Evolutionary conservation across 371 early-diverging fungal species (phyloP), one percentile per base, ranked within the genome.

Genomic region (Mortierella sp.): DNA sequence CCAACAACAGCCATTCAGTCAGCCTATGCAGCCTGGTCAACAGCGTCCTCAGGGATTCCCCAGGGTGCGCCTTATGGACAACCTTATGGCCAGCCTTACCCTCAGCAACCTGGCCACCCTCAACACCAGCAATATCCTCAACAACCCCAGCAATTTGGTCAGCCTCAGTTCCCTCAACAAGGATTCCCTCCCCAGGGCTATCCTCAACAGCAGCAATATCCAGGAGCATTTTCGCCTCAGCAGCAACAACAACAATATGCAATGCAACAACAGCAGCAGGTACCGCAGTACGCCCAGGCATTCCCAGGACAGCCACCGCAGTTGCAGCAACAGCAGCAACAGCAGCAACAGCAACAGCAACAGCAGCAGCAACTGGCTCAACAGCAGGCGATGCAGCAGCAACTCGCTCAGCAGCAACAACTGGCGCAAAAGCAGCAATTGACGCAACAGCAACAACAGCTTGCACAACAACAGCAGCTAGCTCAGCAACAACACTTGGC

Each of bases 81-180:
- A 55, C 60, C 71, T 12, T 74, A 74, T 60, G 63, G 78, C 32
- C 84, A 80, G 43, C 72, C 71, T 2, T 78, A 73, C 46, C 74
- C 77, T 32, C 83, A 75, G 68, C 77, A 77, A 24, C 74, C 55
- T 29, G 38, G 54, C 16, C 79, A 65, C 58, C 72, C 72, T 21
- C 84, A 76, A 68, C 76, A 80, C 41, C 49, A 71, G 7, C 80
- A 75, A 51, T 79, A 73, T 41, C 75, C 84, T 55, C 77, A 77
- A 16, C 80, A 76, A 24, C 80, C 74, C 24, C 79, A 75, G 44
- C 80, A 74, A 51, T 80, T 80, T 68, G 84, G 75, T 11, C 84
- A 84, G 60, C 74, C 80, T 14, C 83, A 75, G 44, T 83, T 80
- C 38, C 78, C 72, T 1, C 84, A 80, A 29, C 77, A 72, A 73